These are phyloP conservation scores for Eimeria nieschulzi DNA, from an alignment of 169 alveolate genomes.

Conservation along the genomic window DNA sequence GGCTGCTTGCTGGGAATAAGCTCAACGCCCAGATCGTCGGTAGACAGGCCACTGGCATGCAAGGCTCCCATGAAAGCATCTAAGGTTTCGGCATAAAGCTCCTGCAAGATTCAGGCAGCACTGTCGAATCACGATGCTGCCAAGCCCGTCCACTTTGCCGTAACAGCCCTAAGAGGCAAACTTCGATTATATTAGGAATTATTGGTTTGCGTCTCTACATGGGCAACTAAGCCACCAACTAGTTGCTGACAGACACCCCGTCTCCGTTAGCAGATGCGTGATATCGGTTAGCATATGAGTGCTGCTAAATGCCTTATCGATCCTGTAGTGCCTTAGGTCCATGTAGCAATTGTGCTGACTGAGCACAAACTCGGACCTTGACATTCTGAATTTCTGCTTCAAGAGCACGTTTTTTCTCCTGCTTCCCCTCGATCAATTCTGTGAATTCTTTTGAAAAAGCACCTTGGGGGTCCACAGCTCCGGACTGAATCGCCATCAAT, in stretches of 20 bases:
- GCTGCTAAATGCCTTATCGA: too few relatives aligned
- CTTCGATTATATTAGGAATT: too few relatives aligned
- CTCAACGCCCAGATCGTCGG: neutral
- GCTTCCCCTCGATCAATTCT: neutral
- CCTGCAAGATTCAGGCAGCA: neutral
- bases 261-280: too few relatives aligned
- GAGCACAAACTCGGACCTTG: neutral
- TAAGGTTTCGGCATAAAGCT: neutral
- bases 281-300: too few relatives aligned
- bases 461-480: neutral
- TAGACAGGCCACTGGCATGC: slow-evolving; percentile 5
- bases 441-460: neutral
- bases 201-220: too few relatives aligned
- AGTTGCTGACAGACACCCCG: too few relatives aligned
- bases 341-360: too few relatives aligned
- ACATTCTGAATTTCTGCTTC: neutral
- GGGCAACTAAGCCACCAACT: too few relatives aligned
- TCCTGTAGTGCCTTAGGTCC: too few relatives aligned
- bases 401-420: neutral
- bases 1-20: too few relatives aligned
- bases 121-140: neutral
- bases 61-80: neutral
- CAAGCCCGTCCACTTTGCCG: too few relatives aligned
- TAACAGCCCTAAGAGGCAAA: too few relatives aligned
- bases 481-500: neutral